Conservation (phyloP, 202 grass and related monocot genomes). For the Hordeum pubiflorum region DNA sequence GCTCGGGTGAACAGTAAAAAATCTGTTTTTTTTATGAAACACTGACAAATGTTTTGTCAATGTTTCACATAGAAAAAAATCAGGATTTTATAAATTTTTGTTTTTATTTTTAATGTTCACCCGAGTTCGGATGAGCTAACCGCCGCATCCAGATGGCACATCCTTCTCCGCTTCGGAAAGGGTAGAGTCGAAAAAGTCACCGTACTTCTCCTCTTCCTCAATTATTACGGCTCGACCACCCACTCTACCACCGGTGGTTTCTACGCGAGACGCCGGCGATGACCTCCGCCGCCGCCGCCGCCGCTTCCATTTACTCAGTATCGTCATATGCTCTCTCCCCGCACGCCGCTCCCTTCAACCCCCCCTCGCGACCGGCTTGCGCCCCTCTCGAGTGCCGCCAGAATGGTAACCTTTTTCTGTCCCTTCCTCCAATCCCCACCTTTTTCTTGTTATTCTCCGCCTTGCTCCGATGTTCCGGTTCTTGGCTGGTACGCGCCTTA, state of each 20-base stretch:
- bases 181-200: background rate
- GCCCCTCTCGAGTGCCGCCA: background rate
- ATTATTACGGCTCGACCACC: background rate
- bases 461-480: background rate
- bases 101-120: no score
- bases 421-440: background rate
- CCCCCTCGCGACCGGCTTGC: background rate
- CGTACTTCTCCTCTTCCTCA: background rate
- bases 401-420: constrained; percentile 19
- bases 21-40: no score
- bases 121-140: no score
- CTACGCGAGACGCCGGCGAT: constrained; percentile 26
- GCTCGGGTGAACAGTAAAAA: no score
- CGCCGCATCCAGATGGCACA: no score
- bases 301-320: constrained; percentile 1
- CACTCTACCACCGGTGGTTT: background rate
- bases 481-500: background rate
- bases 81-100: no score
- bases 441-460: background rate
- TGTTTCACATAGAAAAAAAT: no score
- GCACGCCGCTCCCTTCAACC: constrained; percentile 42
- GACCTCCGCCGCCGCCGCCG: constrained; percentile 2
- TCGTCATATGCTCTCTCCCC: constrained; percentile 37
- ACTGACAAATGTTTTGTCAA: no score
- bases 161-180: no score